Conservation (phyloP, 192 early-diverging fungal species). For the Tieghemiomyces parasiticus region DNA sequence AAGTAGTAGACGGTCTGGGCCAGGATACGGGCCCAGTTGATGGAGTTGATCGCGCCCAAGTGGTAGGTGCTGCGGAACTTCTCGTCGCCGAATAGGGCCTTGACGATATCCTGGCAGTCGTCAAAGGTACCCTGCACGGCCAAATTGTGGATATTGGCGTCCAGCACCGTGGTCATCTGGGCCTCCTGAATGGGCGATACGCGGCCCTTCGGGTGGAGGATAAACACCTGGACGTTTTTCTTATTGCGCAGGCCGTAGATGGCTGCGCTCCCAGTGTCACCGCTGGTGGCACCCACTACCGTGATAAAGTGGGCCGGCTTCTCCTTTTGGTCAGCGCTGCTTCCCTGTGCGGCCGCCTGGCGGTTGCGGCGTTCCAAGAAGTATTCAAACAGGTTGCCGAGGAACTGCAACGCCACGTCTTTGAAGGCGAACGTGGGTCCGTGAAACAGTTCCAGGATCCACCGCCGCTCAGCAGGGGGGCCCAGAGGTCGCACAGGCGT, state of each 20-base stretch:
- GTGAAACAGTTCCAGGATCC: constrained; percentile 83
- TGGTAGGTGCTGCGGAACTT: constrained; percentile 59
- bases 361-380: constrained; percentile 69
- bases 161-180: constrained; percentile 95
- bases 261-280: constrained; percentile 96
- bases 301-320: constrained; percentile 42
- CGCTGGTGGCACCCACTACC: constrained; percentile 89
- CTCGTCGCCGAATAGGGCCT: constrained; percentile 67
- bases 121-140: constrained; percentile 89
- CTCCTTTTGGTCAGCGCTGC: background rate
- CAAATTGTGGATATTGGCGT: constrained; percentile 85
- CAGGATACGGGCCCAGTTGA: constrained; percentile 97
- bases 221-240: constrained; percentile 85
- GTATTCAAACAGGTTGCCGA: constrained; percentile 97
- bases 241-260: constrained; percentile 93
- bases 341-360: background rate
- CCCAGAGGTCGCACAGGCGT: constrained; percentile 42
- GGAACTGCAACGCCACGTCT: constrained; percentile 91
- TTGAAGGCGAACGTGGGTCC: constrained; percentile 98
- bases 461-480: constrained; percentile 13
- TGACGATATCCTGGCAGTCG: constrained; percentile 95
- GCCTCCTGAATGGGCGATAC: constrained; percentile 93
- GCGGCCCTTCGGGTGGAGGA: constrained; percentile 77
- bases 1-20: constrained; percentile 96
- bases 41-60: constrained; percentile 93